Evolutionary conservation across 2,329 filamentous ascomycete genomes (phyloP), one percentile per base, ranked within the genome.

Genomic region (Mycosphaerella sp.): DNA sequence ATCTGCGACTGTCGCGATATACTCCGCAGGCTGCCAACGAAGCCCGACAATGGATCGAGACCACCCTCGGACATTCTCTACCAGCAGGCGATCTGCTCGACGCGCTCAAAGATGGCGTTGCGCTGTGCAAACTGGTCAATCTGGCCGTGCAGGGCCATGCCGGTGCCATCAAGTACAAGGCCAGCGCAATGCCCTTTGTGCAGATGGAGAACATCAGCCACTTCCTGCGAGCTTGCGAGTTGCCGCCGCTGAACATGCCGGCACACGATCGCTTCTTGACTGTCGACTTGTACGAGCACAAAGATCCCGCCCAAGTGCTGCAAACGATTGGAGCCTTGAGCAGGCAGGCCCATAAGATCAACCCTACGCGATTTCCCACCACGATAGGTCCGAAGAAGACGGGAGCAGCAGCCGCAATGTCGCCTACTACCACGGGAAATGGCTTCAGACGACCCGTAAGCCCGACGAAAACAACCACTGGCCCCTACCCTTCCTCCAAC

Each of bases 131-230:
- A 89, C 83, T 97, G 49, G 81, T 89, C 66, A 97, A 95, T 68
- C 78, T 92, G 53, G 87, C 82, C 32, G 72, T 86, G 38, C 86
- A 88, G 31, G 81, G 85, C 17, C 87, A 88, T 26, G 81, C 85
- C 12, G 87, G 88, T 0, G 86, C 86, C 32, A 81, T 95, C 73
- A 89, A 86, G 70, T 97, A 87, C 80, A 97, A 97, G 74, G 79
- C 86, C 68, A 95, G 91, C 1, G 75, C 83, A 40, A 97, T 97
- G 92, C 93, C 93, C 0, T 98, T 98, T 69, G 92, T 97, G 40
- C 93, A 98, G 73, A 97, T 97, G 91, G 93, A 98, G 72, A 98
- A 98, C 70, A 96, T 98, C 67, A 95, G 91, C 4, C 89, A 95
- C 68, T 98, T 96, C 73, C 82, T 98, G 51, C 84, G 82, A 66